Evolutionary conservation across 2,329 filamentous ascomycete species (phyloP).

Genomic region (Leptodontidium sp.): DNA sequence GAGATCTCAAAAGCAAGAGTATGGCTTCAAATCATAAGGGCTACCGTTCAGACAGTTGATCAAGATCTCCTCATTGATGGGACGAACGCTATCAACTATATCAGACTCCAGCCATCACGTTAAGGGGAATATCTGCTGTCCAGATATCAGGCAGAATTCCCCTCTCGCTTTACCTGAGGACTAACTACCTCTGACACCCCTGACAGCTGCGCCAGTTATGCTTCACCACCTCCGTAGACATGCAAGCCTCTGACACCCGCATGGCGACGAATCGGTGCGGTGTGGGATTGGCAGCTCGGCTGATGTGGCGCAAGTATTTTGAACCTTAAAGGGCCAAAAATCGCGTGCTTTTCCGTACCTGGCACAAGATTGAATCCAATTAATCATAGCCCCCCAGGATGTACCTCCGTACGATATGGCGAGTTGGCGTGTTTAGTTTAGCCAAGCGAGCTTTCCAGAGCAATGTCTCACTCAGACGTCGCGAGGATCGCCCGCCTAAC

Average conservation of each 20-base stretch:
- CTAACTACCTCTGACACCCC: not conserved
- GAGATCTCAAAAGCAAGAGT: not conserved
- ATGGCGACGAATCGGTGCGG: not conserved
- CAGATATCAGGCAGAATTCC: constrained; percentile 8
- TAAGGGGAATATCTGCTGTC: not conserved
- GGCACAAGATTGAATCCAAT: not conserved
- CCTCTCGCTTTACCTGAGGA: not conserved
- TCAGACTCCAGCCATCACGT: not conserved
- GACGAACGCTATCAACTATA: constrained; percentile 13
- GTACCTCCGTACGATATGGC: not conserved
- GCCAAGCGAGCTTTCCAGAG: not conserved
- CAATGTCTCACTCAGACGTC: not conserved
- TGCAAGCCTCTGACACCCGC: constrained; percentile 13
- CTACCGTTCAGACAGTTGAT: not conserved
- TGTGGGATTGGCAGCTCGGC: not conserved
- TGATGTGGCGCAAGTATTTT: not conserved
- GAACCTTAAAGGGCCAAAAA: not conserved
- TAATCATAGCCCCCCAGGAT: not conserved
- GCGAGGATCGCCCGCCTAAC: constrained; percentile 4
- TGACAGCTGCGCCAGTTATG: not conserved
- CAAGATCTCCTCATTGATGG: not conserved
- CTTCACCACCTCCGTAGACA: not conserved
- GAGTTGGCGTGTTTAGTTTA: not conserved
- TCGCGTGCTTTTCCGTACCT: not conserved
- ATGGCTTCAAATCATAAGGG: not conserved